Base-by-base conservation (phyloP, 495 filamentous ascomycete species). In the Daldinia concentrica region DNA sequence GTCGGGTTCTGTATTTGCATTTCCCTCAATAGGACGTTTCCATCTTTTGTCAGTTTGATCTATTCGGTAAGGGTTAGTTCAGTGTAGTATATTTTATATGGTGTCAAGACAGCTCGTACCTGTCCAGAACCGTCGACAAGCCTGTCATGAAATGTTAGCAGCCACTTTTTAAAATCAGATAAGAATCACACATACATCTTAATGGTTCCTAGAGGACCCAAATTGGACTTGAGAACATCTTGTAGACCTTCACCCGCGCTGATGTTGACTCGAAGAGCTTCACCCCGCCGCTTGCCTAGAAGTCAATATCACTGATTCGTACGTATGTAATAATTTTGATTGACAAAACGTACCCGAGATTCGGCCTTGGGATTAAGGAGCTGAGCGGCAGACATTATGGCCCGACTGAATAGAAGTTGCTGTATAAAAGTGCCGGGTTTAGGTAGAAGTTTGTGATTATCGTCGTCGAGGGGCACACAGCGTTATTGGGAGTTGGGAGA, bases 21-120 rank as follows among this genome's bases (percentile, higher is more conserved):
- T 80, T 99, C 95, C 73, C 93, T 88, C 73, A 99, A 79, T 61
- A 99, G 84, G 55, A 98, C 95, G 77, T 95, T 97, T 76, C 95
- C 95, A 86, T 99, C 95, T 82, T 99, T 99, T 58, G 95, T 99
- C 76, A 99, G 85, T 82, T 98, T 99, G 85, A 99, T 99, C 92
- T 97, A 73, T 79, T 26, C 15, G 8, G 58, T 3, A 29, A 26
- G 5, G 8, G 64, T 76, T 34, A 77, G 73, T 39, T 65, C 29
- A 30, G 14, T 57, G 51, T 64, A 29, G 57, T 67, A 64, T 57
- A 43, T 64, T 32, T 39, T 34, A 15, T 64, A 41, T 71, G 30
- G 17, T 1, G 65, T 62, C 41, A 65, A 41, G 54, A 57, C 43
- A 43, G 61, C 74, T 82, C 89, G 79, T 92, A 96, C 93, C 84